Conservation (phyloP, 768 basidiomycete genomes). For the Tylopilus cervinicoccineus region DNA sequence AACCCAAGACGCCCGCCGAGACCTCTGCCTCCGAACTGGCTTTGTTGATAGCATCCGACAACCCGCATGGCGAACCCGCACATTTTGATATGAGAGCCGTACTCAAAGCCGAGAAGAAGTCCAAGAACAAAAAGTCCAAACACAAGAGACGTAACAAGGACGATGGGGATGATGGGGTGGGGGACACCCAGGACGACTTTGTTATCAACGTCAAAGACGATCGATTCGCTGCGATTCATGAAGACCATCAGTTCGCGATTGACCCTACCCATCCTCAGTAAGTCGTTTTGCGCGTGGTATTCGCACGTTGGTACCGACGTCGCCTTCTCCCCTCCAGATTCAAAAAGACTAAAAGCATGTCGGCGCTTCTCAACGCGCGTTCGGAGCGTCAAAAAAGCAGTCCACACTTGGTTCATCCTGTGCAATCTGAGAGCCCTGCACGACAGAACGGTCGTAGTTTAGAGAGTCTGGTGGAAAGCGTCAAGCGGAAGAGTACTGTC, state of each 20-base stretch:
- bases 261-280: slow-evolving; percentile 96
- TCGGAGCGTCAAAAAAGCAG: slow-evolving; percentile 52
- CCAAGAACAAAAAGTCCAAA: slow-evolving; percentile 40
- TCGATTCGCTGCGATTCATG: slow-evolving; percentile 83
- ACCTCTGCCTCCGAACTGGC: slow-evolving; percentile 55
- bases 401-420: not conserved
- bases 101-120: slow-evolving; percentile 76
- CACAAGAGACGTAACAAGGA: slow-evolving; percentile 24
- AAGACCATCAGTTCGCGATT: slow-evolving; percentile 90
- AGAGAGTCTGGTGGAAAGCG: slow-evolving; percentile 72
- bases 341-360: slow-evolving; percentile 91
- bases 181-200: slow-evolving; percentile 78
- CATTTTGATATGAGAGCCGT: slow-evolving; percentile 93
- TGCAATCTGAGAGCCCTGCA: not conserved
- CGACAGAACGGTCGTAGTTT: slow-evolving; percentile 37
- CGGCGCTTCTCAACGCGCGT: slow-evolving; percentile 80
- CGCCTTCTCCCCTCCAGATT: slow-evolving; percentile 48
- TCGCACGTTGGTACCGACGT: not conserved
- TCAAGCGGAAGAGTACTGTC: slow-evolving; percentile 71
- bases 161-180: slow-evolving; percentile 43
- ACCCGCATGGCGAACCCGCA: slow-evolving; percentile 50
- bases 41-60: slow-evolving; percentile 55
- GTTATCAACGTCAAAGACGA: slow-evolving; percentile 80
- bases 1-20: slow-evolving; percentile 18
- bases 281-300: slow-evolving; percentile 28